Evolutionary conservation across 2,329 filamentous ascomycete species (phyloP).

Genomic region (Didymella segeticola): DNA sequence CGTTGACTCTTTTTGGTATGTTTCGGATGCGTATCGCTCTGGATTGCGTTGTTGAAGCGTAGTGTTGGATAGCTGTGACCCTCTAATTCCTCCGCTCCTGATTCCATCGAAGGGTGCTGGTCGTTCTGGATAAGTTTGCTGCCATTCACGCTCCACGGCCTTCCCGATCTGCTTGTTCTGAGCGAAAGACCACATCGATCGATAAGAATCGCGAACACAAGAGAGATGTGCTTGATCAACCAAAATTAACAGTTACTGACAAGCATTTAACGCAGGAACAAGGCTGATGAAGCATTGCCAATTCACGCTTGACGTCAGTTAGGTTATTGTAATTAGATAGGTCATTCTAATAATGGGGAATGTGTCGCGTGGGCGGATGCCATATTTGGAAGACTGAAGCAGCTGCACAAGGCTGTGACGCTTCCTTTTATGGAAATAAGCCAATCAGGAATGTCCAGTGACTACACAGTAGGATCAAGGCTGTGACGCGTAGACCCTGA

Average conservation of each 20-base stretch:
- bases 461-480: background rate
- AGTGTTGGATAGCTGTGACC: background rate
- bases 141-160: background rate
- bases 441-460: background rate
- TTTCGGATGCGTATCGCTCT: background rate
- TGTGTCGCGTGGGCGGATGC: background rate
- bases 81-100: background rate
- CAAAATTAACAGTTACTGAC: background rate
- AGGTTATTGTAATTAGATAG: background rate
- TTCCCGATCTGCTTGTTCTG: slow-evolving; percentile 2
- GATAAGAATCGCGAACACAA: background rate
- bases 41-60: background rate
- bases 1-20: background rate
- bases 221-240: background rate
- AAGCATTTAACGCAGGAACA: background rate
- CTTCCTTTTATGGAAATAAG: background rate
- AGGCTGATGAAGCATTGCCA: background rate
- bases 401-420: background rate
- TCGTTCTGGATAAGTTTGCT: background rate
- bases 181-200: slow-evolving; percentile 4
- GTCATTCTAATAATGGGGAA: too few species aligned
- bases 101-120: too few species aligned
- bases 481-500: background rate
- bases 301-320: background rate
- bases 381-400: background rate